Conservation (phyloP, 306 rosid species). For the Rosa lucieae region DNA sequence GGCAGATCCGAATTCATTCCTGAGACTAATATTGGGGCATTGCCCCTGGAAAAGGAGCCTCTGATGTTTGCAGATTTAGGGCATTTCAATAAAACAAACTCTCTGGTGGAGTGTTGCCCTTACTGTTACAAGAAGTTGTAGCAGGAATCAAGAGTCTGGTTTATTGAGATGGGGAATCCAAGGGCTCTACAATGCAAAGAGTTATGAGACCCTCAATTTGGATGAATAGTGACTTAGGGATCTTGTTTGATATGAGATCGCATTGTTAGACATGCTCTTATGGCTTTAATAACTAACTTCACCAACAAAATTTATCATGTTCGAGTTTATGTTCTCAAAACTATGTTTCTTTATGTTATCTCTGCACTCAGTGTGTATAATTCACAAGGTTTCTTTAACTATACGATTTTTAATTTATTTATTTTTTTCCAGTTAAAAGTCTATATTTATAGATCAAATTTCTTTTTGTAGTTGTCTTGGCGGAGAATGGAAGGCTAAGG, state of each 20-base stretch:
- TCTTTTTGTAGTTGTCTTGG: conserved; percentile 50
- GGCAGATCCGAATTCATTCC: not conserved
- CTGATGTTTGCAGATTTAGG: not conserved
- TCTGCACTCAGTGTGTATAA: not conserved
- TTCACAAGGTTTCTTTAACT: not conserved
- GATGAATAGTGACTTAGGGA: not conserved
- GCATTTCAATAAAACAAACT: not conserved
- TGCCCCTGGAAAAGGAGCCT: not conserved
- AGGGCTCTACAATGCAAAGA: not conserved
- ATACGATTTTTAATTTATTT: not conserved
- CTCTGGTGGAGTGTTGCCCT: not conserved
- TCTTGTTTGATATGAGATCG: not conserved
- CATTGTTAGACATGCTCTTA: not conserved
- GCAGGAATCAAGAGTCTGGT: not conserved
- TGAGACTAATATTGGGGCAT: not conserved
- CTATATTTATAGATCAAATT: not conserved
- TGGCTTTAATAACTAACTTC: not conserved
- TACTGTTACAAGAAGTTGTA: not conserved
- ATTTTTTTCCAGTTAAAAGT: not conserved
- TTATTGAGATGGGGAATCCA: not conserved
- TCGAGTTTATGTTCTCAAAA: not conserved
- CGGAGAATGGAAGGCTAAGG: conserved; percentile 83
- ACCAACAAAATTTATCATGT: not conserved
- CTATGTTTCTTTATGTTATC: not conserved
- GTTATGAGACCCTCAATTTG: not conserved